Evolutionary conservation across 1,139 yeast genomes (phyloP), one percentile per base, ranked within the genome.

Genomic region (Kodamaea plutei): DNA sequence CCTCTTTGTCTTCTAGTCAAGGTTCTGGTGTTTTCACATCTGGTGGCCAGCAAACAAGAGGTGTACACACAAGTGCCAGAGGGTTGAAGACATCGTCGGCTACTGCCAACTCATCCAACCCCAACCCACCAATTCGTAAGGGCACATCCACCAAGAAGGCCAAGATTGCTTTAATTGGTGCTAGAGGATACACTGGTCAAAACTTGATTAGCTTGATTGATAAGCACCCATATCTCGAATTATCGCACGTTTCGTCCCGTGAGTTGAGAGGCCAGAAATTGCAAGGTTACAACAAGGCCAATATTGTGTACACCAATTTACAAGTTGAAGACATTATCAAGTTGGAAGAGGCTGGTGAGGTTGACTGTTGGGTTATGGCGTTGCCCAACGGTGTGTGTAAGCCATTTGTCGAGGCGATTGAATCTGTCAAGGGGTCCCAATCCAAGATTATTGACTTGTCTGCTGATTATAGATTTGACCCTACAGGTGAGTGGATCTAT

Each of bases 301-400:
- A 84, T 37, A 76, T 91, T 36, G 72, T 73, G 31, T 91, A 91
- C 61, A 85, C 85, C 41, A 91, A 89, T 58, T 70, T 91, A 45
- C 91, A 83, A 54, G 74, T 80, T 29, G 96, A 88, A 53, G 97
- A 91, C 50, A 83, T 91, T 43, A 76, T 77, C 51, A 64, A 70
- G 43, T 66, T 91, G 41, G 98, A 89, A 59, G 73, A 77, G 44
- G 67, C 76, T 26, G 77, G 79, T 28, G 85, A 77, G 33, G 85
- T 91, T 34, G 98, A 93, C 50, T 81, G 89, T 36, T 91, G 99
- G 98, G 95, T 93, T 22, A 91, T 93, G 98, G 98, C 98, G 2
- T 73, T 93, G 50, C 98, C 99, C 41, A 91, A 91, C 55, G 96
- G 96, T 33, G 96, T 91, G 27, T 91, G 97, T 64, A 84, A 84